These are phyloP conservation scores for Pezicula radicicola DNA, from an alignment of 2,329 filamentous ascomycete genomes.

Conservation along the genomic window DNA sequence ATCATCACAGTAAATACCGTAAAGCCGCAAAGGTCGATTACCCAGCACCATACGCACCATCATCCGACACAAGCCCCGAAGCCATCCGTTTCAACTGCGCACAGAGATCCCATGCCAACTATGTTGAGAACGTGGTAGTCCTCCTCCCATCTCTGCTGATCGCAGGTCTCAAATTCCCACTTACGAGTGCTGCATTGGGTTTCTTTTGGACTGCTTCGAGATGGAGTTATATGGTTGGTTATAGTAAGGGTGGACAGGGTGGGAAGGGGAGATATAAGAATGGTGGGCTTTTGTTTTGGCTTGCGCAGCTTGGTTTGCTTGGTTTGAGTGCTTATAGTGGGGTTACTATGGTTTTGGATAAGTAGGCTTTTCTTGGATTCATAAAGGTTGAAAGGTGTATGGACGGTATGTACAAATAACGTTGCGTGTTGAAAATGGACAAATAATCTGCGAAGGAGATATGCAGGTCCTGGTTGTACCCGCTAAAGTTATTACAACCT, in stretches of 20 bases:
- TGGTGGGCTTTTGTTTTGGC: slow-evolving; percentile 15
- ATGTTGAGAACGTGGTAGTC: slow-evolving; percentile 56
- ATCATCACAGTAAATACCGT: slow-evolving; percentile 34
- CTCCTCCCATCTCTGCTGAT: slow-evolving; percentile 52
- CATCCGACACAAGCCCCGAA: slow-evolving; percentile 23
- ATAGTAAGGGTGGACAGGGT: slow-evolving; percentile 13
- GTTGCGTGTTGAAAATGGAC: not conserved
- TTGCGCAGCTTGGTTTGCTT: slow-evolving; percentile 23
- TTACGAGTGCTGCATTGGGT: slow-evolving; percentile 46
- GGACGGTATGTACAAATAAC: not conserved
- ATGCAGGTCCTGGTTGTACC: too few relatives aligned
- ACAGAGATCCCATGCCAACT: slow-evolving; percentile 62
- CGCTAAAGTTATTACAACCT: too few relatives aligned
- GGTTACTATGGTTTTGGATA: slow-evolving; percentile 17
- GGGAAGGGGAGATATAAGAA: slow-evolving; percentile 23
- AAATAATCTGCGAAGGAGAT: not conserved
- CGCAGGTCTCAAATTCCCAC: slow-evolving; percentile 52
- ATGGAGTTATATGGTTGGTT: slow-evolving; percentile 53
- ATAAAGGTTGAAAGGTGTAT: not conserved
- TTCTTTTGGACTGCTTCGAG: slow-evolving; percentile 50
- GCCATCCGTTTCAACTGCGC: slow-evolving; percentile 60
- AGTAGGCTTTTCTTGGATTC: slow-evolving; percentile 7
- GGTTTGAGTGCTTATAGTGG: slow-evolving; percentile 23
- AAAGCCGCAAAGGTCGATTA: slow-evolving; percentile 52
- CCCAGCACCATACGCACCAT: slow-evolving; percentile 49